These are phyloP conservation scores for Ganoderma boninense DNA, from an alignment of 1,284 basidiomycete species.

Conservation along the genomic window DNA sequence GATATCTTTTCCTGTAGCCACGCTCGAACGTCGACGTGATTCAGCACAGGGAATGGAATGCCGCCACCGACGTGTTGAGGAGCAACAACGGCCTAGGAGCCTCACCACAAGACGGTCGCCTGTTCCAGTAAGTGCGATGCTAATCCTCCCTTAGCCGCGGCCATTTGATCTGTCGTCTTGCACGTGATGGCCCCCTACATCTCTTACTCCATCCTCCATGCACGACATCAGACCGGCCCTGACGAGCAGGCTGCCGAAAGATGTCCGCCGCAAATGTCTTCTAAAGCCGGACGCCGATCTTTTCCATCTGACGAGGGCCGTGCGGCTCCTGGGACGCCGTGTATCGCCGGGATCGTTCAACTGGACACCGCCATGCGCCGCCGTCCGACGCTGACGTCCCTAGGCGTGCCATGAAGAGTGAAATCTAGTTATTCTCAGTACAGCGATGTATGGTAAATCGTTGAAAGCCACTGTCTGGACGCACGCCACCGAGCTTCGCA, in stretches of 20 bases:
- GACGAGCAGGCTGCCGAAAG: too few relatives aligned
- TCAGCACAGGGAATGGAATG: background rate
- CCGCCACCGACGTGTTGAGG: background rate
- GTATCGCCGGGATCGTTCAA: background rate
- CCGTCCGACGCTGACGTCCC: background rate
- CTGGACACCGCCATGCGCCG: background rate
- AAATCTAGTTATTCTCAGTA: too few relatives aligned
- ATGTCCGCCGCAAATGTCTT: too few relatives aligned
- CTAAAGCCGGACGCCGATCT: too few relatives aligned
- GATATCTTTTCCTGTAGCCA: background rate
- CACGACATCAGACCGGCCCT: background rate
- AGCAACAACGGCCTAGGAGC: background rate
- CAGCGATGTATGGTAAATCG: too few relatives aligned
- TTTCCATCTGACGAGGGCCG: too few relatives aligned
- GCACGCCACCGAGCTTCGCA: too few relatives aligned
- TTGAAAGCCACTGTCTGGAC: too few relatives aligned
- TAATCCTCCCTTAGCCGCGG: background rate
- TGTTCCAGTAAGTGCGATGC: background rate
- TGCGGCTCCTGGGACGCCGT: background rate
- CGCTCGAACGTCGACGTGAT: background rate
- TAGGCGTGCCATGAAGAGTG: too few relatives aligned
- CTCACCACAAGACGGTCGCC: background rate
- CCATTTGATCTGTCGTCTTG: background rate
- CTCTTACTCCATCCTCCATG: too few relatives aligned
- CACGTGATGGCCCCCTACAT: background rate